Evolutionary conservation across 169 alveolate genomes (phyloP).

Genomic region (Plasmodium malariae): DNA sequence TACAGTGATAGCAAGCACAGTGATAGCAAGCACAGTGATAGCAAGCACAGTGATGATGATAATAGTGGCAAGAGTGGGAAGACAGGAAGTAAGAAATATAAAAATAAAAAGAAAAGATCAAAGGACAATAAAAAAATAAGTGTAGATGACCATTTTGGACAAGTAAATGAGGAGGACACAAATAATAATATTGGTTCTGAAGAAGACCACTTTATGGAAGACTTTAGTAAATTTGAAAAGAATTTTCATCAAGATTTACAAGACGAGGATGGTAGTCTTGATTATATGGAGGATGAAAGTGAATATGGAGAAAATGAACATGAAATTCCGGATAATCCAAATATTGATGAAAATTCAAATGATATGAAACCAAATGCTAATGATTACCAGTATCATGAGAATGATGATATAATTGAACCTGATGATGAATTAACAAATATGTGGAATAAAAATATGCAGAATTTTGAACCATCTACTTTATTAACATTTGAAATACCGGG

Average conservation of each 20-base stretch:
- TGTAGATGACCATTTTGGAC: neutral
- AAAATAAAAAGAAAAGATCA: conserved; percentile 2
- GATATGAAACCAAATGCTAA: conserved; percentile 64
- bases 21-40: conserved; percentile 3
- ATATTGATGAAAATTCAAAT: conserved; percentile 6
- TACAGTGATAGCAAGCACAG: neutral
- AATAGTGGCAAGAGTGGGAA: neutral
- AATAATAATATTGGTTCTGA: no score
- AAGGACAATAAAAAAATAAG: neutral
- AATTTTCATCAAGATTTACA: neutral
- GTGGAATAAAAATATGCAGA: conserved; percentile 73
- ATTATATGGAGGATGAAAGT: conserved; percentile 8
- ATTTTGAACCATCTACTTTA: conserved; percentile 70
- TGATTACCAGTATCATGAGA: conserved; percentile 40
- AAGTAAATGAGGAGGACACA: neutral
- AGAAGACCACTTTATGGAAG: conserved; percentile 47
- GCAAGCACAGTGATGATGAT: neutral
- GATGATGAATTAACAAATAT: conserved; percentile 65
- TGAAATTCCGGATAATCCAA: neutral
- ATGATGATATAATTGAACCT: conserved; percentile 7
- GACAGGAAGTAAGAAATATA: neutral
- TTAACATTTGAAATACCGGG: conserved; percentile 63
- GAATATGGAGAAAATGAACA: neutral
- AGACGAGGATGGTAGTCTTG: no score
- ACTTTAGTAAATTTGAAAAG: conserved; percentile 32